Conservation (phyloP, 2,329 filamentous ascomycete species). For the Fusarium sp. region DNA sequence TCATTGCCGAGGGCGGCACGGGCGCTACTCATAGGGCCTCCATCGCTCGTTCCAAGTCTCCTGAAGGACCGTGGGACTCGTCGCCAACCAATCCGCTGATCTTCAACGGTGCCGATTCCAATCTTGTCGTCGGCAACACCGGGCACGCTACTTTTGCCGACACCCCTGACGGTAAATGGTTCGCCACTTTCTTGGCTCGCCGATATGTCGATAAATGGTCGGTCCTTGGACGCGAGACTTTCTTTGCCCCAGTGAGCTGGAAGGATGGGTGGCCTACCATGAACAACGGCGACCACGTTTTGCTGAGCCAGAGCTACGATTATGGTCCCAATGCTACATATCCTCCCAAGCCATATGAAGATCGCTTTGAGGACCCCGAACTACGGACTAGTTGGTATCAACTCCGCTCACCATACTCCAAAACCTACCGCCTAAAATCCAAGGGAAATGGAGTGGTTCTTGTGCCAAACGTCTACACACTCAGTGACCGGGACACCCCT, state of each 20-base stretch:
- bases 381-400: slow-evolving; percentile 15
- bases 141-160: slow-evolving; percentile 37
- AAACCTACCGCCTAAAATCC: slow-evolving; percentile 3
- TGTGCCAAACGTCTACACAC: slow-evolving; percentile 42
- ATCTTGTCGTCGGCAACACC: slow-evolving; percentile 31
- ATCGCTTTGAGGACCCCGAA: slow-evolving; percentile 1
- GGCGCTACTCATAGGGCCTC: slow-evolving; percentile 16
- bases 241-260: slow-evolving; percentile 36
- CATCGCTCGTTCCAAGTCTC: slow-evolving; percentile 16
- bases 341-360: slow-evolving; percentile 6
- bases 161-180: slow-evolving; percentile 37
- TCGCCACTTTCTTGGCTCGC: slow-evolving; percentile 33
- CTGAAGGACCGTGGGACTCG: slow-evolving; percentile 17
- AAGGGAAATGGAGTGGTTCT: slow-evolving; percentile 41
- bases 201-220: slow-evolving; percentile 28
- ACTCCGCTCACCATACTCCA: slow-evolving; percentile 26
- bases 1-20: slow-evolving; percentile 23
- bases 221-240: slow-evolving; percentile 35
- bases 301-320: slow-evolving; percentile 14
- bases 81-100: slow-evolving; percentile 51
- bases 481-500: slow-evolving; percentile 44
- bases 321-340: slow-evolving; percentile 9
- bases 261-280: slow-evolving; percentile 38
- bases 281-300: slow-evolving; percentile 30
- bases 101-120: slow-evolving; percentile 32